Base-by-base conservation (phyloP, 805 yeast species). In the Priceomyces fermenticarens region DNA sequence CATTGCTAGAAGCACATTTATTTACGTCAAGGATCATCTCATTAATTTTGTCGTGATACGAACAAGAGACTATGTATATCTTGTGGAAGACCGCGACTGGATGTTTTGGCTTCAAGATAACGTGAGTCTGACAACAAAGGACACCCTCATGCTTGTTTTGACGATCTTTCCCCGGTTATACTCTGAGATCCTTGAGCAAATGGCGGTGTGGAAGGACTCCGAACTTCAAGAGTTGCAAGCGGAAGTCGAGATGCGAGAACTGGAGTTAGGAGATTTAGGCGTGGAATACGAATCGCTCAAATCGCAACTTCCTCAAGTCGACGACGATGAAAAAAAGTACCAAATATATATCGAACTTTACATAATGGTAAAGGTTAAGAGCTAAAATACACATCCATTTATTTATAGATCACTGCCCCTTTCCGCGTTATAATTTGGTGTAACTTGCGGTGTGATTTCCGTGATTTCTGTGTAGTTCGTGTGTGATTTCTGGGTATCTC, bases 1-100 rank as follows among this genome's bases (percentile, higher is more conserved):
- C 48, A 35, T 51, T 47, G 63, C 67, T 44, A 59, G 58, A 32
- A 51, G 46, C 23, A 50, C 41, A 25, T 48, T 53, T 43, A 40
- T 52, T 11, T 5, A n/a, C 15, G 13, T 51, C 5, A 35, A 38
- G 15, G 38, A 41, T 12, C 49, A 45, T 16, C 17, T 55, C 10
- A 40, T 55, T 6, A 16, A 16, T 4, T 28, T 41, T 20, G 47
- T 46, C 4, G 54, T 60, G 3, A 33, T 31, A 8, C 43, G 66
- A 37, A 46, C 50, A 9, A 39, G 61, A 16, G 66, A 58, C 25
- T 60, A 49, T 43, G 58, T 59, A 29, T 41, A 40, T 16, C 40
- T 54, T 10, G 33, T 53, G 12, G 32, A 26, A 25, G 33, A 38
- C n/a, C 40, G 38, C 17, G 36, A 39, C 16, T 38, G 31, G 31